Evolutionary conservation across 306 rosid species (phyloP).

Genomic region (Prunus campanulata): DNA sequence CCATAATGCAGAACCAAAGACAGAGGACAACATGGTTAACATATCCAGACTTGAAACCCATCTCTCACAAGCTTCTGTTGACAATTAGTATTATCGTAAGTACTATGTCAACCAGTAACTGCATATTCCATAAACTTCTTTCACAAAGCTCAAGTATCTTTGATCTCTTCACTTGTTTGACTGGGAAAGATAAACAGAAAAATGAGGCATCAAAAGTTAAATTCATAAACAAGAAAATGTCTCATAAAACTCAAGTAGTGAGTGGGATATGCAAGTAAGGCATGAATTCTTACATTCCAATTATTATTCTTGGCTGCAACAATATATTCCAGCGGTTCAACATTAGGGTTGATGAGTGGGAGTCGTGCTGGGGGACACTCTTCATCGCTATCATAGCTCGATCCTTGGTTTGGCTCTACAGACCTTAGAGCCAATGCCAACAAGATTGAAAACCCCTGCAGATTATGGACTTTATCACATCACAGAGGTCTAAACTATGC

Average conservation of each 20-base stretch:
- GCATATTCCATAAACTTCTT: neutral
- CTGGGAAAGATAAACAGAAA: neutral
- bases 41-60: neutral
- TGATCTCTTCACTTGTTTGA: slow-evolving; percentile 18
- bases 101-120: neutral
- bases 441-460: slow-evolving; percentile 40
- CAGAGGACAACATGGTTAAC: neutral
- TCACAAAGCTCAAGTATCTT: neutral
- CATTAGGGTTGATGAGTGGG: slow-evolving; percentile 30
- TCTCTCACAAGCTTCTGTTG: neutral
- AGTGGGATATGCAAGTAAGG: neutral
- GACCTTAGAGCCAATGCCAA: slow-evolving; percentile 31
- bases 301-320: slow-evolving; percentile 17
- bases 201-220: neutral
- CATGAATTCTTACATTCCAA: slow-evolving; percentile 24
- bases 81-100: neutral
- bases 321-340: slow-evolving; percentile 22
- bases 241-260: neutral
- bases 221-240: neutral
- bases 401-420: slow-evolving; percentile 14
- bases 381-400: slow-evolving; percentile 28
- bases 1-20: neutral
- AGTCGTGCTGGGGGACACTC: slow-evolving; percentile 26
- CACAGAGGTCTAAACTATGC: no score
- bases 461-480: neutral